A percentile compares a stretch with the other conserved stretches of the same genome.
These are phyloP conservation scores for Pseudocercospora musae DNA, from an alignment of 2,329 filamentous ascomycete species.

Conservation along the genomic window DNA sequence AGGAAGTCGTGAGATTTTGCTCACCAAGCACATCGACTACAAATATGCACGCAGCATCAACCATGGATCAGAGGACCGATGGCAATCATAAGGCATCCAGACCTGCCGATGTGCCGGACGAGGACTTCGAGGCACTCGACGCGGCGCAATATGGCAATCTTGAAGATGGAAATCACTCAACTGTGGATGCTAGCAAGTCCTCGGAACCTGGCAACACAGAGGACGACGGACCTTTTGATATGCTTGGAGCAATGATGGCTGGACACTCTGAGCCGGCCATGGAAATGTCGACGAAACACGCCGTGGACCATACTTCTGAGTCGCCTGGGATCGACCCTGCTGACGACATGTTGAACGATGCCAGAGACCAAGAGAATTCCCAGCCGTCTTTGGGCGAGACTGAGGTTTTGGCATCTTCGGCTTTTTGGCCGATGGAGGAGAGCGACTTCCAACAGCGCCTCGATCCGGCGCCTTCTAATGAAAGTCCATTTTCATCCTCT, in stretches of 20 bases:
- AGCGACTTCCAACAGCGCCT: neutral
- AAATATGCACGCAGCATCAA: neutral
- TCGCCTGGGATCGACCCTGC: neutral
- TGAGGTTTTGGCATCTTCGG: neutral
- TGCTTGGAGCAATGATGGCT: slow-evolving; percentile 19
- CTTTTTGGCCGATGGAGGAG: neutral
- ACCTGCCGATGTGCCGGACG: neutral
- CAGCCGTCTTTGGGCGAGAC: neutral
- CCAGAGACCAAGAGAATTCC: neutral
- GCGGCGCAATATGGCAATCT: neutral
- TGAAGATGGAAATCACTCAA: neutral
- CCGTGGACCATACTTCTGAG: neutral
- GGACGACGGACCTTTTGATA: neutral
- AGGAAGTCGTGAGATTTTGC: slow-evolving; percentile 55
- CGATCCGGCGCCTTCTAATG: neutral
- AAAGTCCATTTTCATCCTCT: neutral
- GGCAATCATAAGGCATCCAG: neutral
- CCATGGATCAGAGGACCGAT: neutral
- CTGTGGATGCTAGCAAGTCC: neutral
- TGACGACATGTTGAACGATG: neutral
- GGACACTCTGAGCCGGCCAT: neutral
- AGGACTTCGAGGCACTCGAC: slow-evolving; percentile 4
- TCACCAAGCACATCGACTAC: neutral
- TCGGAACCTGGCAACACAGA: neutral
- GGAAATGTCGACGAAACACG: neutral